A percentile compares a stretch with the other conserved stretches of the same genome.
phyloP scores from a whole-genome alignment of 306 rosid genomes.

The Hippophae tibetana region DNA sequence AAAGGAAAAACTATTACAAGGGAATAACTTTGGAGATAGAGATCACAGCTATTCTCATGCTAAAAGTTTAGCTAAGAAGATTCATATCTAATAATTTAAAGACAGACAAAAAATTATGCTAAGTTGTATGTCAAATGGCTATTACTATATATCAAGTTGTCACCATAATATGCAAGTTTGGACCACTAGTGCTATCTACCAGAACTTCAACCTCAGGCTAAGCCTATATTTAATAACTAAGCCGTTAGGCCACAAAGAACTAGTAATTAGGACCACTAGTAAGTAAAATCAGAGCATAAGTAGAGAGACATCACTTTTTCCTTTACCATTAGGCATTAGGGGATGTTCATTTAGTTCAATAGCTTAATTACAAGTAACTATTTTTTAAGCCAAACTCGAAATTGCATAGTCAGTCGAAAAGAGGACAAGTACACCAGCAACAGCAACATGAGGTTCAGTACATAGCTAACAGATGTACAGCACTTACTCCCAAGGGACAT shows the following conservation, averaged over 20 bases:
- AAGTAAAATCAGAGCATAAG: no score
- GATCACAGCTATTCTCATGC: background rate
- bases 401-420: no score
- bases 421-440: no score
- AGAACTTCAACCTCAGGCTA: no score
- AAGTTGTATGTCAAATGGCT: background rate
- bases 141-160: background rate
- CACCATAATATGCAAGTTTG: background rate
- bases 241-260: no score
- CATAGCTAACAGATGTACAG: background rate
- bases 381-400: no score
- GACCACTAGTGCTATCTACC: background rate
- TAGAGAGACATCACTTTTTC: no score
- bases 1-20: conserved; percentile 5
- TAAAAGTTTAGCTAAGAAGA: background rate
- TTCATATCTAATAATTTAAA: background rate
- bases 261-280: no score
- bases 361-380: no score
- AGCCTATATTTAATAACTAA: no score
- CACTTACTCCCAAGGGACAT: conserved; percentile 96
- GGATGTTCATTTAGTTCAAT: no score
- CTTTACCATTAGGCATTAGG: no score
- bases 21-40: background rate
- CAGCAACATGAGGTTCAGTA: background rate
- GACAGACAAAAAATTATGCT: background rate